phyloP scores from a whole-genome alignment of 2,329 filamentous ascomycete species.

The Fusarium cicatricum region DNA sequence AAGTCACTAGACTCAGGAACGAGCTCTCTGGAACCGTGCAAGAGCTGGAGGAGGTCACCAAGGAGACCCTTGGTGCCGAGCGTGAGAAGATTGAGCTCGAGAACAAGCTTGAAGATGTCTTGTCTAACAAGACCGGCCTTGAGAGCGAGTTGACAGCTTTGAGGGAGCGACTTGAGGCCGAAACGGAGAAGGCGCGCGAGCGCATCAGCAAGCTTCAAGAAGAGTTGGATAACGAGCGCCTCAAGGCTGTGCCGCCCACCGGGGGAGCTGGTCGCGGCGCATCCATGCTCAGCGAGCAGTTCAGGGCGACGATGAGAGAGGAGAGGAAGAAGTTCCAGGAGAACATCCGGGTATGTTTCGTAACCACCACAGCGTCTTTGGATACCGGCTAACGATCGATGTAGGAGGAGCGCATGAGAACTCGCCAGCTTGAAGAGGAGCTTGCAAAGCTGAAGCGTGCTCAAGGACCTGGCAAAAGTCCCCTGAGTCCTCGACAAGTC shows the following conservation, averaged over 20 bases:
- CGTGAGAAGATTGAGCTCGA: constrained; percentile 57
- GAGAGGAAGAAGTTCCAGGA: constrained; percentile 66
- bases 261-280: constrained; percentile 53
- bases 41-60: constrained; percentile 63
- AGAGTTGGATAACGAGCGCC: constrained; percentile 59
- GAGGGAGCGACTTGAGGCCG: constrained; percentile 51
- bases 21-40: constrained; percentile 61
- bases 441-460: constrained; percentile 54
- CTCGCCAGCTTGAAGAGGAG: constrained; percentile 61
- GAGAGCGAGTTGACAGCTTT: constrained; percentile 38
- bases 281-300: constrained; percentile 64
- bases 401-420: constrained; percentile 59
- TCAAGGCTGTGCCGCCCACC: constrained; percentile 52
- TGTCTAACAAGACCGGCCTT: constrained; percentile 26
- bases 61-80: constrained; percentile 60
- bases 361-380: not conserved
- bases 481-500: constrained; percentile 50
- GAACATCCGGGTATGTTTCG: constrained; percentile 57
- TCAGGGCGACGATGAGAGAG: constrained; percentile 63
- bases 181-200: constrained; percentile 49
- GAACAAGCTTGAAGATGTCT: constrained; percentile 46
- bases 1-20: constrained; percentile 59
- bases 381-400: constrained; percentile 41
- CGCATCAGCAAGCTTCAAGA: constrained; percentile 56
- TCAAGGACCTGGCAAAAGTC: constrained; percentile 53